A percentile compares a stretch with the other conserved stretches of the same genome.
Conservation (phyloP, 2,329 filamentous ascomycete genomes). For the Penicillium sp. region DNA sequence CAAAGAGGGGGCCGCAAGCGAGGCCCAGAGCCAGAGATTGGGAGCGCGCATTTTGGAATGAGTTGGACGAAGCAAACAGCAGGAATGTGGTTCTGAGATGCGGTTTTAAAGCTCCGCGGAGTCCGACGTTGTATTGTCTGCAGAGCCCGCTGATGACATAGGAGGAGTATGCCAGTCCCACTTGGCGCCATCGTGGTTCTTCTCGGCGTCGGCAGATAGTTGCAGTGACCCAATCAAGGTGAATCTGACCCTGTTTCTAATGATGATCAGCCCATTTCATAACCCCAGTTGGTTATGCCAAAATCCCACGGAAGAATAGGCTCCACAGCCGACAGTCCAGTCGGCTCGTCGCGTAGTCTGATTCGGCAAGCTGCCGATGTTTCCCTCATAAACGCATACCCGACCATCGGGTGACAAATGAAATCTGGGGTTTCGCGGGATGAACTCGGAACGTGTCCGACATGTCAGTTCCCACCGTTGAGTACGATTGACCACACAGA, state of each 20-base stretch:
- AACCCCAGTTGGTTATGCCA: neutral
- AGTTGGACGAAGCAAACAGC: neutral
- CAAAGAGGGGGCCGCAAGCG: slow-evolving; percentile 12
- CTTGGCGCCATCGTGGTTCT: neutral
- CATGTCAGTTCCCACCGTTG: neutral
- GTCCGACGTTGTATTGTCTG: neutral
- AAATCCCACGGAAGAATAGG: slow-evolving; percentile 7
- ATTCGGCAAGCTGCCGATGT: slow-evolving; percentile 9
- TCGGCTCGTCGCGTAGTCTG: slow-evolving; percentile 15
- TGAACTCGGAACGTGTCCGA: neutral
- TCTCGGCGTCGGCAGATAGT: neutral
- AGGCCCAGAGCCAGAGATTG: slow-evolving; percentile 16
- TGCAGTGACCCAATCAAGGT: neutral
- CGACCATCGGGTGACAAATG: neutral
- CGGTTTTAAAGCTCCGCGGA: slow-evolving; percentile 1
- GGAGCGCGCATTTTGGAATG: slow-evolving; percentile 13
- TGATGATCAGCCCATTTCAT: slow-evolving; percentile 10
- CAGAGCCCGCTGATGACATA: neutral
- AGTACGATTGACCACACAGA: neutral
- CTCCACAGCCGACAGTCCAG: slow-evolving; percentile 6
- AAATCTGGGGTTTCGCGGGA: neutral
- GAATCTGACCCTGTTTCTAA: neutral
- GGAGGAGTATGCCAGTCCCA: neutral
- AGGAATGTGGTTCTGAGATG: neutral
- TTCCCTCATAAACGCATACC: slow-evolving; percentile 5